Evolutionary conservation across 352 stramenopile genomes (phyloP).

Genomic region (Globisporangium okanoganense): DNA sequence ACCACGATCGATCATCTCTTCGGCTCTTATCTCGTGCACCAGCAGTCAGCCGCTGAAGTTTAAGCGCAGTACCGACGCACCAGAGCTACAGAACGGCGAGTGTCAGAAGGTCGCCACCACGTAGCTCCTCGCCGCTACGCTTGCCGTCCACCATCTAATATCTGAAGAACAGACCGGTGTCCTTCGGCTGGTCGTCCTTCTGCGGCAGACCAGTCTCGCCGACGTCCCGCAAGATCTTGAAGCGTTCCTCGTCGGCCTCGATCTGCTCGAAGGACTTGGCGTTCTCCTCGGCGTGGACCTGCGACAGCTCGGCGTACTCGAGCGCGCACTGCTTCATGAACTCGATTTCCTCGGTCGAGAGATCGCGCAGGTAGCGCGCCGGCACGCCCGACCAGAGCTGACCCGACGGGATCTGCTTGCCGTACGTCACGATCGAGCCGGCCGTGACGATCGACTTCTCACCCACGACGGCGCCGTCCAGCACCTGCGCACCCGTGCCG

Average conservation of each 20-base stretch:
- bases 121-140: neutral
- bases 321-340: constrained; percentile 89
- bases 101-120: neutral
- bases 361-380: constrained; percentile 79
- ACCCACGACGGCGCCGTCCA: constrained; percentile 87
- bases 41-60: neutral
- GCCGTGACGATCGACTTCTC: constrained; percentile 88
- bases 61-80: neutral
- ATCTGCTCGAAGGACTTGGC: constrained; percentile 85
- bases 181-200: constrained; percentile 63
- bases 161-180: constrained; percentile 86
- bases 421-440: constrained; percentile 84
- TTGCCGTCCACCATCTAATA: constrained; percentile 56
- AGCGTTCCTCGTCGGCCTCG: constrained; percentile 68
- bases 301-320: constrained; percentile 79
- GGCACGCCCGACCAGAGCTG: constrained; percentile 88
- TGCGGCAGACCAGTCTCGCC: constrained; percentile 76
- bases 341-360: constrained; percentile 81
- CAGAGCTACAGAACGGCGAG: neutral
- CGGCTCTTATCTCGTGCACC: neutral
- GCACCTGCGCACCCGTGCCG: constrained; percentile 87
- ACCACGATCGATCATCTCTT: neutral
- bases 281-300: constrained; percentile 67
- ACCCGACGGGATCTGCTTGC: constrained; percentile 85
- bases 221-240: constrained; percentile 76